Evolutionary conservation across 768 basidiomycete genomes (phyloP).

Genomic region (Russula lepida): DNA sequence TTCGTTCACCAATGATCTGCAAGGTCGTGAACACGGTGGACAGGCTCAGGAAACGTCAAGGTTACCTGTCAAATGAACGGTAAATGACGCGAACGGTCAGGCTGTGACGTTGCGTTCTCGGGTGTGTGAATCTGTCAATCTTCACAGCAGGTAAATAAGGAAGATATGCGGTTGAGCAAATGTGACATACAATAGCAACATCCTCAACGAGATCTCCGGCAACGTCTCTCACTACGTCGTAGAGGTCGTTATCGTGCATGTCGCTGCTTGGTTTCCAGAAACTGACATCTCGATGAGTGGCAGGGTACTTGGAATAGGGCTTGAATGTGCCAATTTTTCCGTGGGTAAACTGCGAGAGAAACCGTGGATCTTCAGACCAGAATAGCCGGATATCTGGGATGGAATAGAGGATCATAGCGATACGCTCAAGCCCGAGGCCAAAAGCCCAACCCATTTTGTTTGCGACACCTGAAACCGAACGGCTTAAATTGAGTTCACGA

Average conservation of each 20-base stretch:
- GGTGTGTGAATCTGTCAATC: slow-evolving; percentile 90
- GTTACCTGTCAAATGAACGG: slow-evolving; percentile 90
- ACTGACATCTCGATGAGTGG: slow-evolving; percentile 89
- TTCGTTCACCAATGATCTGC: slow-evolving; percentile 78
- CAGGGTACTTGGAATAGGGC: slow-evolving; percentile 88
- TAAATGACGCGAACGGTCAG: slow-evolving; percentile 90
- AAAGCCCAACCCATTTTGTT: slow-evolving; percentile 96
- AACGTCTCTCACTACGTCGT: slow-evolving; percentile 86
- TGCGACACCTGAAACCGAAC: slow-evolving; percentile 45
- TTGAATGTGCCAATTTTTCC: slow-evolving; percentile 77
- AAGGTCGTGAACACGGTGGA: not conserved
- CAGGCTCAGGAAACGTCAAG: not conserved
- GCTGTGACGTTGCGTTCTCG: slow-evolving; percentile 72
- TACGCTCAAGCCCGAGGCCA: slow-evolving; percentile 92
- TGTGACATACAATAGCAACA: slow-evolving; percentile 61
- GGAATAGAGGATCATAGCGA: slow-evolving; percentile 94
- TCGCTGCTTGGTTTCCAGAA: slow-evolving; percentile 68
- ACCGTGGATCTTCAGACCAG: slow-evolving; percentile 87
- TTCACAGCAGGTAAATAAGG: slow-evolving; percentile 29
- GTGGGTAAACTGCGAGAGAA: slow-evolving; percentile 75
- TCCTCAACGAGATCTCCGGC: slow-evolving; percentile 91
- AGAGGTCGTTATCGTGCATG: slow-evolving; percentile 95
- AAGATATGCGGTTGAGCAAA: not conserved
- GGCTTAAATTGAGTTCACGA: not conserved
- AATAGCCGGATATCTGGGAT: slow-evolving; percentile 98